Evolutionary conservation across 306 rosid genomes (phyloP).

Genomic region (Vigna nakashimae): DNA sequence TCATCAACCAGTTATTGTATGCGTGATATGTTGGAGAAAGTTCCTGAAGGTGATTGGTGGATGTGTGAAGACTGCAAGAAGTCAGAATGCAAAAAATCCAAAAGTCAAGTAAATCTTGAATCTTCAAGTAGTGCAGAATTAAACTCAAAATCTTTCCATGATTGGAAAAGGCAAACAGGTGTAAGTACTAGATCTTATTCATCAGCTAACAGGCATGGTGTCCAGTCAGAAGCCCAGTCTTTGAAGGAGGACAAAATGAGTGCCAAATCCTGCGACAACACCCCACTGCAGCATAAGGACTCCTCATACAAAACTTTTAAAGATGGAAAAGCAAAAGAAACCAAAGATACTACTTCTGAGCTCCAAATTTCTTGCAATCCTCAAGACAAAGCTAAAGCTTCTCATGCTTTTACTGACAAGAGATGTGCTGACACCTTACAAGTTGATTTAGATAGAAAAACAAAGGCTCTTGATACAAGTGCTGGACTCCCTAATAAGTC

Average conservation of each 20-base stretch:
- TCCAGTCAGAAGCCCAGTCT: neutral
- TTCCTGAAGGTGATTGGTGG: slow-evolving; percentile 46
- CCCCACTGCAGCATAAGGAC: neutral
- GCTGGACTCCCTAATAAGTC: neutral
- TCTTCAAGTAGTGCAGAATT: neutral
- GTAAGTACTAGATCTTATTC: slow-evolving; percentile 18
- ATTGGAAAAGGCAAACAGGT: neutral
- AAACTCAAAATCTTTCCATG: neutral
- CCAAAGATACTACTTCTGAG: neutral
- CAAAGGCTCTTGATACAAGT: neutral
- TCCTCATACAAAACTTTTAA: neutral
- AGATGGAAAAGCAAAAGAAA: neutral
- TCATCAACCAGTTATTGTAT: slow-evolving; percentile 49
- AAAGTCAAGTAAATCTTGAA: slow-evolving; percentile 2
- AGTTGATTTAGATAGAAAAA: neutral
- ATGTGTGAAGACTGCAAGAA: slow-evolving; percentile 45
- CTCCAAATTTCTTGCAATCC: neutral
- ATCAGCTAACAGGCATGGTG: neutral
- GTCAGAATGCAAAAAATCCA: slow-evolving; percentile 15
- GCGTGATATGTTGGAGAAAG: slow-evolving; percentile 25
- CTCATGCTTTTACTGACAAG: neutral
- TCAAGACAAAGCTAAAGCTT: neutral
- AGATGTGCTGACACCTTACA: neutral
- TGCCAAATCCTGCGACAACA: neutral
- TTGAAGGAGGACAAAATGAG: neutral